phyloP scores from a whole-genome alignment of 1,139 yeast species.

The Diutina rugosa region DNA sequence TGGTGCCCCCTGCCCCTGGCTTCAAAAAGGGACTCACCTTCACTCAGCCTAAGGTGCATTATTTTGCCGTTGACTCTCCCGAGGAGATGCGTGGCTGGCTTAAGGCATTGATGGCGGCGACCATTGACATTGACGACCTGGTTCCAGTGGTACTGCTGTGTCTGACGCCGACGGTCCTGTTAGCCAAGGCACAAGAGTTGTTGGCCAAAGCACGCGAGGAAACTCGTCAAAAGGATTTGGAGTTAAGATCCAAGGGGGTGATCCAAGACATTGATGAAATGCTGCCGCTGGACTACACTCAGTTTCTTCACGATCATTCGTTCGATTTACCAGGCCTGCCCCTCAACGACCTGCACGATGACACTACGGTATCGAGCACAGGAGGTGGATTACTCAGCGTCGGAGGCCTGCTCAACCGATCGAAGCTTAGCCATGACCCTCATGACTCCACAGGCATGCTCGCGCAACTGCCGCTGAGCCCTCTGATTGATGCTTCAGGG shows the following conservation, averaged over 20 bases:
- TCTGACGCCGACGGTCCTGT: constrained; percentile 83
- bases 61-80: constrained; percentile 83
- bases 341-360: background rate
- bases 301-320: background rate
- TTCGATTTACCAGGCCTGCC: constrained; percentile 1
- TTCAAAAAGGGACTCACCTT: constrained; percentile 88
- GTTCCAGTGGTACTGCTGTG: constrained; percentile 94
- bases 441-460: background rate
- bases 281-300: background rate
- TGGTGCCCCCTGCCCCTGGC: constrained; percentile 97
- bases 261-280: background rate
- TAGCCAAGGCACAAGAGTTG: constrained; percentile 77
- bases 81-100: constrained; percentile 95
- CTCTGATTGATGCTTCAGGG: constrained; percentile 2
- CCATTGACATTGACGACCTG: constrained; percentile 88
- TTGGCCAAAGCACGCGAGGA: constrained; percentile 72
- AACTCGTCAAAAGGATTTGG: constrained; percentile 49
- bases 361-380: background rate
- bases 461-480: background rate
- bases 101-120: constrained; percentile 88
- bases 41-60: constrained; percentile 92
- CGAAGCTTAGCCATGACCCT: background rate
- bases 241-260: constrained; percentile 10
- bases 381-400: background rate
- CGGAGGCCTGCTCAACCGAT: background rate